These are phyloP conservation scores for Actinomucor elegans DNA, from an alignment of 371 early-diverging fungal genomes.

Conservation along the genomic window DNA sequence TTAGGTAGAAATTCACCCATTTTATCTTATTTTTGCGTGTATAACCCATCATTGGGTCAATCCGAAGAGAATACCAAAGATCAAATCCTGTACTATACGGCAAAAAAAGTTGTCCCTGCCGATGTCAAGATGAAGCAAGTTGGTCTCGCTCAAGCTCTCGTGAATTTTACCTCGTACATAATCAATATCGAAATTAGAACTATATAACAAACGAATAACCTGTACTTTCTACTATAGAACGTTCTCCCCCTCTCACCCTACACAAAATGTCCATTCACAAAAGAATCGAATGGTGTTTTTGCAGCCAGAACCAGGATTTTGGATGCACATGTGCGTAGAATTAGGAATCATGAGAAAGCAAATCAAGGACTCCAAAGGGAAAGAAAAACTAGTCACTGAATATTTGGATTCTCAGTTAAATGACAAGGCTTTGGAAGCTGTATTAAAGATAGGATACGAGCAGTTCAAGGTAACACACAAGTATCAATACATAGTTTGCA, in stretches of 20 bases:
- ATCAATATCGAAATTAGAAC: too few relatives aligned
- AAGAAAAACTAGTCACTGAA: constrained; percentile 56
- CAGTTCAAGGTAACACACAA: constrained; percentile 54
- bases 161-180: constrained; percentile 73
- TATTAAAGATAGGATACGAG: constrained; percentile 59
- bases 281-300: constrained; percentile 68
- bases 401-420: constrained; percentile 62
- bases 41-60: constrained; percentile 71
- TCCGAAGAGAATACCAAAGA: constrained; percentile 72
- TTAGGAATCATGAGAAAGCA: constrained; percentile 52
- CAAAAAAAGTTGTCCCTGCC: constrained; percentile 68
- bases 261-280: constrained; percentile 72
- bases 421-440: constrained; percentile 53
- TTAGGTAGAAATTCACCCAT: constrained; percentile 46
- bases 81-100: constrained; percentile 78
- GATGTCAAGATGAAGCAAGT: constrained; percentile 83
- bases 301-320: constrained; percentile 74
- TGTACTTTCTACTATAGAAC: too few relatives aligned
- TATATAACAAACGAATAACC: too few relatives aligned
- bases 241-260: constrained; percentile 62
- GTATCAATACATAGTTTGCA: neutral
- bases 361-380: constrained; percentile 58
- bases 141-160: constrained; percentile 79
- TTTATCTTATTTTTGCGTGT: constrained; percentile 74
- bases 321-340: constrained; percentile 75